Evolutionary conservation across 75 land plant species (phyloP).

Genomic region (Ceratopteris richardii): DNA sequence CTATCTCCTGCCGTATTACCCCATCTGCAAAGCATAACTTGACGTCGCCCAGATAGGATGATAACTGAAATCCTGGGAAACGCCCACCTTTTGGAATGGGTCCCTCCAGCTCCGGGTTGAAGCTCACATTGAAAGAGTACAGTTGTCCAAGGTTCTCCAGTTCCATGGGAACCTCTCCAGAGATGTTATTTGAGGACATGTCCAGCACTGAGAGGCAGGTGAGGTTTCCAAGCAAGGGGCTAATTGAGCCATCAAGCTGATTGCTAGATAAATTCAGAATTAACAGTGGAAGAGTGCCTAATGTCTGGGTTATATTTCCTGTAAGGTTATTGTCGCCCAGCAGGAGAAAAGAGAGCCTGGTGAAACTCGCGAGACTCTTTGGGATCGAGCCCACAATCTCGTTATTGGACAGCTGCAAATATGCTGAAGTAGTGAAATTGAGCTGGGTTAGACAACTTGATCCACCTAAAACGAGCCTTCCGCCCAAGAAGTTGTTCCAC

Average conservation of each 20-base stretch:
- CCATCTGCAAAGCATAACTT: conserved; percentile 14
- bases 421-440: background rate
- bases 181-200: conserved; percentile 45
- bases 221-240: conserved; percentile 35
- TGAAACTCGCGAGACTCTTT: background rate
- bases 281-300: conserved; percentile 12
- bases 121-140: conserved; percentile 34
- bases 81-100: conserved; percentile 17
- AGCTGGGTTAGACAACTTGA: background rate
- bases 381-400: conserved; percentile 7
- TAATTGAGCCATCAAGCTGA: conserved; percentile 28
- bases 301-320: conserved; percentile 17
- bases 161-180: conserved; percentile 49
- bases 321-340: conserved; percentile 20
- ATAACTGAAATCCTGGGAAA: conserved; percentile 14
- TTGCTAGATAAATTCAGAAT: conserved; percentile 19
- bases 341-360: conserved; percentile 5
- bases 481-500: background rate
- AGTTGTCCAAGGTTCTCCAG: conserved; percentile 27
- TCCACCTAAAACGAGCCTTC: background rate
- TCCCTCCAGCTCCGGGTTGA: conserved; percentile 33
- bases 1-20: background rate
- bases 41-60: conserved; percentile 10
- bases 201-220: conserved; percentile 31
- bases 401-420: conserved; percentile 9